Base-by-base conservation (phyloP, 495 filamentous ascomycete species). In the Penicillium riverlandense region DNA sequence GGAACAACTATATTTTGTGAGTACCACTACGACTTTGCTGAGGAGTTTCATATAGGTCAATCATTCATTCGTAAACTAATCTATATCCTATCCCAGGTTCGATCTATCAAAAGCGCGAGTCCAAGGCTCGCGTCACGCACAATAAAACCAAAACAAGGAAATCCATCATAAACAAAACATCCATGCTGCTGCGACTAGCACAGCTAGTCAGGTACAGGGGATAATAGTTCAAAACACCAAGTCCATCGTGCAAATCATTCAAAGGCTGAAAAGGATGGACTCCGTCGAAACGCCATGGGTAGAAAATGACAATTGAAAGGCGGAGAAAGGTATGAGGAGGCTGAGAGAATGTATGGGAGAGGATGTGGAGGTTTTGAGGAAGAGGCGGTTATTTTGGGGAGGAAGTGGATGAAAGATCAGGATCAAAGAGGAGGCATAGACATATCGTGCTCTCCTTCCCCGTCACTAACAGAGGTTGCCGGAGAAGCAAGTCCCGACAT, bases 401-500 rank as follows among this genome's bases (percentile, higher is more conserved):
- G n/a, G 40, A 5, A 30, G 22, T 31, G 33, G 28, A 13, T 28
- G 13, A 37, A 47, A 45, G 33, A 32, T 2, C 9, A 35, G 0
- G 15, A 41, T 47, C 45, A 47, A 5, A 47, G 34, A 29, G 44
- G 44, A 9, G 38, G 41, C 46, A 50, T 47, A 12, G 47, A 32
- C 1, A 28, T 39, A 12, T 59, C 57, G 9, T 46, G 40, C 7
- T 54, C 22, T 22, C 4, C 57, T 8, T 60, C 57, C 9, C 49
- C 40, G n/a, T 60, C 57, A 51, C 57, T 60, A 14, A 60, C 45
- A 35, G 56, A 60, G 1, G 61, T 62, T 14, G 61, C 61, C 2
- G 61, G 61, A 8, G 61, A 64, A 2, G 59, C 61, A 9, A 65
- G 43, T 0, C 61, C 59, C n/a, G 59, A 62, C 6, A 65, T 58